Evolutionary conservation across 495 filamentous ascomycete genomes (phyloP), one percentile per base, ranked within the genome.

Genomic region (Aspergillus homomorphus): DNA sequence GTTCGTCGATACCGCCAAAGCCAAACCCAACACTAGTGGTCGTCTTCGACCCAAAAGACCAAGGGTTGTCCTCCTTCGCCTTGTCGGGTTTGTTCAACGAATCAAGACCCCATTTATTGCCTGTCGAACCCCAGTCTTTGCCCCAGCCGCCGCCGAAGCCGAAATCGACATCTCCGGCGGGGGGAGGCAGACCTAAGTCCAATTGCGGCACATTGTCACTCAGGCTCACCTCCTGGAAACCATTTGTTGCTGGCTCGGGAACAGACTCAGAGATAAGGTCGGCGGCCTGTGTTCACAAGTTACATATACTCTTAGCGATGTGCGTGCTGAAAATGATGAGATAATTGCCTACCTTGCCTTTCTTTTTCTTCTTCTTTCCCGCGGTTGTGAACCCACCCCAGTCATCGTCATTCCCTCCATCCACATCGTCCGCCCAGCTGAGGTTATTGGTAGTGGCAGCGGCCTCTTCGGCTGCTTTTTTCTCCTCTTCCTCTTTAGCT

Each of bases 341-440:
- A n/a, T 0, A 28, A 2, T 16, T 1, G 50, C 70, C 38, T 72
- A 79, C 78, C 69, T 80, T 80, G 54, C 63, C 76, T 61, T 82
- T 83, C 61, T 75, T 77, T 54, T 66, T 69, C 54, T 77, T 77
- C 63, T 80, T 80, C 62, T 82, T 82, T 56, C 66, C 65, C 3
- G 65, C 63, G 19, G 64, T 57, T 2, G 66, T 57, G 58, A 74
- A 75, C 1, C 66, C 68, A 21, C 64, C 69, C 77, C 75, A 77
- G 1, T 60, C 64, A 45, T 73, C 70, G 53, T 76, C 72, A 44
- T 63, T 70, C 23, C 55, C 46, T 4, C 61, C 69, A 19, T 69
- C 67, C 2, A 42, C 62, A 41, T 77, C 72, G 45, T 79, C 74
- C 45, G 75, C 75, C 77, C 77, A 79, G 65, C 73, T 77, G 45